Conservation (phyloP, 768 basidiomycete species). For the Mycena floridula region DNA sequence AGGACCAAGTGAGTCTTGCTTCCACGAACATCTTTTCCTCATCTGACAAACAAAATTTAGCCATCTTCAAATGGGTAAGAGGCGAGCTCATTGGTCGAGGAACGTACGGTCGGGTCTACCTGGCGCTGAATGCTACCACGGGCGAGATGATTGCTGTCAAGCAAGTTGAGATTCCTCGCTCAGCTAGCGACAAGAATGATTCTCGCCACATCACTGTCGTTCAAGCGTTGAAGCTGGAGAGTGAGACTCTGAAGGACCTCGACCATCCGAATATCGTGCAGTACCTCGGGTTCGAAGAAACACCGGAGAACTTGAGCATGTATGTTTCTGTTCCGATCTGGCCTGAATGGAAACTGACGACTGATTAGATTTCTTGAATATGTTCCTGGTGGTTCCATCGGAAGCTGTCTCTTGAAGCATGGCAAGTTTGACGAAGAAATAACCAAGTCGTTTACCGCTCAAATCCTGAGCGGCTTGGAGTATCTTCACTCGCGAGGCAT, state of each 20-base stretch:
- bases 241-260: conserved; percentile 91
- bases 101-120: conserved; percentile 93
- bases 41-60: conserved; percentile 26
- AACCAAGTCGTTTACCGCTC: conserved; percentile 85
- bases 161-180: conserved; percentile 93
- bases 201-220: conserved; percentile 79
- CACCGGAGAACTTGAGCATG: conserved; percentile 86
- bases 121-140: conserved; percentile 92
- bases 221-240: conserved; percentile 90
- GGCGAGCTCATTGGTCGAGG: conserved; percentile 97
- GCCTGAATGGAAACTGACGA: background rate
- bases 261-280: conserved; percentile 98
- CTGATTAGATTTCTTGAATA: conserved; percentile 94
- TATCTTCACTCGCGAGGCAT: conserved; percentile 92
- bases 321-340: conserved; percentile 33
- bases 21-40: too few species aligned
- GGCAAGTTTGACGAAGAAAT: conserved; percentile 91
- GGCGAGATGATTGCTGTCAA: conserved; percentile 99
- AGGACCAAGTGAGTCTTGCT: conserved; percentile 55
- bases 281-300: conserved; percentile 94
- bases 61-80: conserved; percentile 97
- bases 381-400: conserved; percentile 95
- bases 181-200: conserved; percentile 88
- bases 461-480: conserved; percentile 87
- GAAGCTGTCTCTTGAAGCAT: conserved; percentile 83